phyloP scores from a whole-genome alignment of 352 stramenopile species.

The Pythium angustatum region DNA sequence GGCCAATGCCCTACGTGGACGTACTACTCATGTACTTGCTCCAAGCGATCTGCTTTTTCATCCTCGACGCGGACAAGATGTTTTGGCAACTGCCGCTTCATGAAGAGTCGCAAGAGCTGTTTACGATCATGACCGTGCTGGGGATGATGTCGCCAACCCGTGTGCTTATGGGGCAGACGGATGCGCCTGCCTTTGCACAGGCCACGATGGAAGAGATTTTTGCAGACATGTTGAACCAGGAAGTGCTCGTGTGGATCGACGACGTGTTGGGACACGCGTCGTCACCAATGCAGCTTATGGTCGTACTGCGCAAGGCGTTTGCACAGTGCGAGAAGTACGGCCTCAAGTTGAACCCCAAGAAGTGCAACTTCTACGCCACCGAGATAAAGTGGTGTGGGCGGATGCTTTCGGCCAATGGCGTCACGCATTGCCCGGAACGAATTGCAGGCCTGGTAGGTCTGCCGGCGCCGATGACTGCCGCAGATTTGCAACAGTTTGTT shows the following conservation, averaged over 20 bases:
- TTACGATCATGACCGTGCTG: constrained; percentile 25
- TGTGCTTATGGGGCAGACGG: constrained; percentile 28
- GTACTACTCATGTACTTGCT: constrained; percentile 1
- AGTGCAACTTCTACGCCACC: constrained; percentile 32
- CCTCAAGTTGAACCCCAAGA: constrained; percentile 39
- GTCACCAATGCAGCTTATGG: constrained; percentile 14
- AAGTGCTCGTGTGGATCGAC: constrained; percentile 34
- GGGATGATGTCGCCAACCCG: constrained; percentile 24
- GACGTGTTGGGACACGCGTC: constrained; percentile 31
- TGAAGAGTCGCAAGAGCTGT: constrained; percentile 16
- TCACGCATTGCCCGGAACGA: constrained; percentile 25
- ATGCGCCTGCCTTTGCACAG: constrained; percentile 23
- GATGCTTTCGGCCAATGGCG: constrained; percentile 24
- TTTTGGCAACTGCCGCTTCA: constrained; percentile 28
- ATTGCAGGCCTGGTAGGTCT: constrained; percentile 33
- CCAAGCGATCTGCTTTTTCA: not conserved
- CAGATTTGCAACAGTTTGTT: constrained; percentile 36
- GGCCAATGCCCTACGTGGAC: constrained; percentile 27
- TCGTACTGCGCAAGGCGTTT: constrained; percentile 23
- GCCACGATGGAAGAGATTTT: constrained; percentile 28
- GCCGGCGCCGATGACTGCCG: constrained; percentile 18
- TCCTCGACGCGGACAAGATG: constrained; percentile 9
- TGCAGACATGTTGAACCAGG: constrained; percentile 14
- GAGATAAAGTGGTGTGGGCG: constrained; percentile 32
- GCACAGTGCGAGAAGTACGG: constrained; percentile 24